A percentile compares a stretch with the other conserved stretches of the same genome.
phyloP scores from a whole-genome alignment of 2,329 filamentous ascomycete species.

The Colletotrichum musicola region DNA sequence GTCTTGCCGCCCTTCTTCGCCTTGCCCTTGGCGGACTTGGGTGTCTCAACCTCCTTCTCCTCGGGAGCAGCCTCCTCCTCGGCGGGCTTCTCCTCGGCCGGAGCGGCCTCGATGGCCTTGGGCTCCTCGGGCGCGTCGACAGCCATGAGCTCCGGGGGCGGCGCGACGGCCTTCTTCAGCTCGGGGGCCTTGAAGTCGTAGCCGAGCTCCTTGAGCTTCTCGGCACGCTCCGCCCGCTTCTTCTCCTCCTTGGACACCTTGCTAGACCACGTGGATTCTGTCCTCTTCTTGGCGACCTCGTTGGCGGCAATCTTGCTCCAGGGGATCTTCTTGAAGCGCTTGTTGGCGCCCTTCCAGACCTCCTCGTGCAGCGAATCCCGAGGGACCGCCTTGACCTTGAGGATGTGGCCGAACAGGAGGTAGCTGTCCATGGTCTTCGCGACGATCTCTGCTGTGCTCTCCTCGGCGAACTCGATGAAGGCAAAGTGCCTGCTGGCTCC shows the following conservation, averaged over 20 bases:
- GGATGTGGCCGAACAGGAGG: constrained; percentile 91
- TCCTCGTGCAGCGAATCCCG: constrained; percentile 82
- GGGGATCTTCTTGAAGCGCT: constrained; percentile 80
- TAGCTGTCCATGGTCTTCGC: constrained; percentile 98
- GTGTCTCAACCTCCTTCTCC: constrained; percentile 46
- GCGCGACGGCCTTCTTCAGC: constrained; percentile 69
- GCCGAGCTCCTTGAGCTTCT: constrained; percentile 82
- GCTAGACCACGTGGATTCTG: constrained; percentile 82
- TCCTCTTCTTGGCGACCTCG: constrained; percentile 78
- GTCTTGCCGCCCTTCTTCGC: constrained; percentile 44
- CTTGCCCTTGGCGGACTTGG: constrained; percentile 49
- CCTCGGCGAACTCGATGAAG: constrained; percentile 90
- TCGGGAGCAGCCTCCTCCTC: constrained; percentile 46
- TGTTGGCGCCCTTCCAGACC: constrained; percentile 91
- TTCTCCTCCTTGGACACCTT: constrained; percentile 80
- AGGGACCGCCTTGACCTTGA: constrained; percentile 86
- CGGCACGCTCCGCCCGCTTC: constrained; percentile 75
- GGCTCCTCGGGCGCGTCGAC: constrained; percentile 49
- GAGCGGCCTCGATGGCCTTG: constrained; percentile 48
- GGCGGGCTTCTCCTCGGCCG: constrained; percentile 53
- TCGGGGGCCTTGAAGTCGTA: constrained; percentile 85
- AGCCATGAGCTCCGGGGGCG: constrained; percentile 50
- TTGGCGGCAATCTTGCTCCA: constrained; percentile 88
- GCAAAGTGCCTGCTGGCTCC: constrained; percentile 94
- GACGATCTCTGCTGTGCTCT: constrained; percentile 85